These are phyloP conservation scores for Aspergillus taichungensis DNA, from an alignment of 495 filamentous ascomycete genomes.

Conservation along the genomic window DNA sequence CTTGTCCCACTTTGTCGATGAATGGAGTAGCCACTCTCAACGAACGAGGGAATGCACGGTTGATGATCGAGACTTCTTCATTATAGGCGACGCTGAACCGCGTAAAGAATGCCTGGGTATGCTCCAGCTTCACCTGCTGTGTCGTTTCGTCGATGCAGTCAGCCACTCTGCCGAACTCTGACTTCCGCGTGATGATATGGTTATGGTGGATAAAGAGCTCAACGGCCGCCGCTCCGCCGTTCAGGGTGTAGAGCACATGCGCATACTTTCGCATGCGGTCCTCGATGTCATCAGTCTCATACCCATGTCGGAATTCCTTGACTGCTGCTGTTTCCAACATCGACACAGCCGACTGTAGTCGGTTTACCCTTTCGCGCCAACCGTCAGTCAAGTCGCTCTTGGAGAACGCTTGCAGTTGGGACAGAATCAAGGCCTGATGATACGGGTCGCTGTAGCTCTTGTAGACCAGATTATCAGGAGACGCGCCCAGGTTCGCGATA, in stretches of 20 bases:
- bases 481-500: constrained; percentile 59
- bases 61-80: constrained; percentile 75
- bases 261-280: constrained; percentile 84
- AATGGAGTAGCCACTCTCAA: constrained; percentile 67
- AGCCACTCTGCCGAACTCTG: constrained; percentile 64
- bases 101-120: constrained; percentile 75
- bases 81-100: constrained; percentile 64
- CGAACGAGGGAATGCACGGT: constrained; percentile 74
- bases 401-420: constrained; percentile 68
- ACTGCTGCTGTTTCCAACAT: constrained; percentile 89
- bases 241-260: constrained; percentile 70
- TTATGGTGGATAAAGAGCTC: constrained; percentile 86
- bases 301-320: constrained; percentile 84
- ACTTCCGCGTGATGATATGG: constrained; percentile 64
- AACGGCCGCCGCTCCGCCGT: constrained; percentile 68
- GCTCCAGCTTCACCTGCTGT: constrained; percentile 55
- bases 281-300: constrained; percentile 82
- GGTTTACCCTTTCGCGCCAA: constrained; percentile 58
- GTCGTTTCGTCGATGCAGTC: constrained; percentile 69
- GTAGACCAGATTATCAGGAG: constrained; percentile 77
- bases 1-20: constrained; percentile 72
- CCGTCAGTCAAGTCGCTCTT: constrained; percentile 71
- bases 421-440: constrained; percentile 79
- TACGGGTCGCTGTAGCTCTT: constrained; percentile 77
- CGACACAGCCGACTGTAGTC: constrained; percentile 61